Base-by-base conservation (phyloP, 2,329 filamentous ascomycete genomes). In the Keithomyces neogunnii region DNA sequence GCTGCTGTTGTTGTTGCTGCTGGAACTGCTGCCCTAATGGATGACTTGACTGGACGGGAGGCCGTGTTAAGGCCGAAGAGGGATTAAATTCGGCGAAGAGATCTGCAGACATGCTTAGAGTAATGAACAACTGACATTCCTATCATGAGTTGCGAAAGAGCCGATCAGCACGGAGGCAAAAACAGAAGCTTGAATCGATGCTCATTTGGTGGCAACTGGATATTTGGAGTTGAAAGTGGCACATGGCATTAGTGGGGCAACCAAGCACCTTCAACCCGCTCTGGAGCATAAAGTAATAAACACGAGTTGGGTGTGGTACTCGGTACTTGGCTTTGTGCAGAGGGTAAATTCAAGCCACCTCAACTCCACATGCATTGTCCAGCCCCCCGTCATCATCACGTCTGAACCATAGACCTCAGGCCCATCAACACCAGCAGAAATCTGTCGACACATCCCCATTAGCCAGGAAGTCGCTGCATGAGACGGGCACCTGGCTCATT, bases 21-120 rank as follows among this genome's bases (percentile, higher is more conserved):
- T 44, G 40, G 29, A 50, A 55, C 52, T 55, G 44, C 30, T 56
- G 49, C 31, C 35, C 47, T 19, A 47, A 48, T 31, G 33, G 50
- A 45, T 35, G 26, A 30, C 26, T 49, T 9, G 55, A 33, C 47
- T 56, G 57, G 43, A 58, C 51, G 30, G 45, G 48, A 49, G 59
- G 56, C 46, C 60, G 59, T 32, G 69, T 60, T 52, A 65, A 56
- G 54, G 61, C 64, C 51, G 76, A 72, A 57, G 73, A 69, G 59
- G 69, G 71, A 60, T 77, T 80, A 58, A 85, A 84, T 57, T 81
- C 78, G 51, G 80, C 81, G 61, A 85, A 81, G 52, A 85, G 75
- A 65, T 85, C 81, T 55, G 81, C 79, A 58, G 82, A 85, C 81
- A 85, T 85, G 54, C 36, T 63, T 53, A 38, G 10, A 33, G 13